These are phyloP conservation scores for Thelonectria olida DNA, from an alignment of 2,329 filamentous ascomycete species.

Conservation along the genomic window DNA sequence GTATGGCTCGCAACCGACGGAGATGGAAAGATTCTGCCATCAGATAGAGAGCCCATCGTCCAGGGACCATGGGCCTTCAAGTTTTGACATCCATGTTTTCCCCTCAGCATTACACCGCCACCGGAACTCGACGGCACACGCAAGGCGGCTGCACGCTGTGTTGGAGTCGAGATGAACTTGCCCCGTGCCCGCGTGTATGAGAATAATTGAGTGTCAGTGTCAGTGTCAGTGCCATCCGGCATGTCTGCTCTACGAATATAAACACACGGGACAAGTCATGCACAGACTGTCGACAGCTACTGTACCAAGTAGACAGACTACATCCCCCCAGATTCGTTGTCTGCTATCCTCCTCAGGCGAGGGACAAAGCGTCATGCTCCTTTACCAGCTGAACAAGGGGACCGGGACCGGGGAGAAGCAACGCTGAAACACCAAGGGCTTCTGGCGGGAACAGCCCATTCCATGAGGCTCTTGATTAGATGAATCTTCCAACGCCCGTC, in stretches of 20 bases:
- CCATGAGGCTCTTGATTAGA: constrained; percentile 11
- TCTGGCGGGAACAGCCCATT: constrained; percentile 25
- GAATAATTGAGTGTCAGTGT: constrained; percentile 2
- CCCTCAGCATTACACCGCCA: background rate
- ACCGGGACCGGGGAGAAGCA: constrained; percentile 18
- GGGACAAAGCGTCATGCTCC: background rate
- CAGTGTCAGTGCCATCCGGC: background rate
- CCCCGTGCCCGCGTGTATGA: constrained; percentile 12
- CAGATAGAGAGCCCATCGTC: too few species aligned
- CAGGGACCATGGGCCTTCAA: too few species aligned
- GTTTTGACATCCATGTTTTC: too few species aligned
- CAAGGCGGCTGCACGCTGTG: constrained; percentile 1
- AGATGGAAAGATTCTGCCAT: too few species aligned
- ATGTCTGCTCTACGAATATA: too few species aligned
- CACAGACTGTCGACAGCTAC: too few species aligned
- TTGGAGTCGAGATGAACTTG: constrained; percentile 13
- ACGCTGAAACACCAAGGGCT: constrained; percentile 31
- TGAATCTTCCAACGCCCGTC: constrained; percentile 11
- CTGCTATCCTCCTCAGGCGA: background rate
- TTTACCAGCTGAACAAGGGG: background rate
- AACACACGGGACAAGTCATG: constrained; percentile 4
- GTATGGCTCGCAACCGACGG: too few species aligned
- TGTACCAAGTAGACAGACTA: too few species aligned
- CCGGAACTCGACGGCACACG: constrained; percentile 7
- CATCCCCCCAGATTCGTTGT: too few species aligned